Conservation (phyloP, 2,329 filamentous ascomycete genomes). For the Sordariomycetes sp. region DNA sequence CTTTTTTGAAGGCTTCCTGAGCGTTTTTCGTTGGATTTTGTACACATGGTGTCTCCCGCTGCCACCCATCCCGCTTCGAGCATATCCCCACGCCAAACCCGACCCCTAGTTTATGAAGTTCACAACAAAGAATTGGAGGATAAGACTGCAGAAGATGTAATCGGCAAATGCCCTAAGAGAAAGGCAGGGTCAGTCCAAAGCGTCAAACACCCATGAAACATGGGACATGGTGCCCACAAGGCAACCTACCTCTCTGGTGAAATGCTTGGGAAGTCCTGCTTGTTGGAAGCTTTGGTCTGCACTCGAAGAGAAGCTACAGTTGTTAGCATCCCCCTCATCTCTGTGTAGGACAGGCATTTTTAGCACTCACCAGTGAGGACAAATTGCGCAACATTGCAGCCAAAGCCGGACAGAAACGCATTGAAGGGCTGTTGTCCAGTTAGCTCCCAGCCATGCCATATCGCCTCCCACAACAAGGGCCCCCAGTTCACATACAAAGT, state of each 20-base stretch:
- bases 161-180: conserved; percentile 77
- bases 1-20: conserved; percentile 6
- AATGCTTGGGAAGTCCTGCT: conserved; percentile 62
- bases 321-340: background rate
- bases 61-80: background rate
- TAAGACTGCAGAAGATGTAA: conserved; percentile 86
- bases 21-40: conserved; percentile 5
- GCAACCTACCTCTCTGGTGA: conserved; percentile 64
- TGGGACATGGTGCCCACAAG: background rate
- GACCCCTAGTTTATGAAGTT: conserved; percentile 87
- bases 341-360: background rate
- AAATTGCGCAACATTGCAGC: conserved; percentile 91
- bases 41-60: background rate
- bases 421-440: conserved; percentile 80
- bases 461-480: background rate
- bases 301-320: conserved; percentile 63
- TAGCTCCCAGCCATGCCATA: conserved; percentile 2
- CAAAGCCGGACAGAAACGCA: conserved; percentile 92
- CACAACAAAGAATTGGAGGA: conserved; percentile 97
- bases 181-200: background rate
- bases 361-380: conserved; percentile 66
- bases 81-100: background rate
- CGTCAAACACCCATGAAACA: background rate
- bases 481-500: conserved; percentile 61
- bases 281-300: conserved; percentile 79